These are phyloP conservation scores for Pleurotus tuoliensis DNA, from an alignment of 768 basidiomycete species.

Conservation along the genomic window DNA sequence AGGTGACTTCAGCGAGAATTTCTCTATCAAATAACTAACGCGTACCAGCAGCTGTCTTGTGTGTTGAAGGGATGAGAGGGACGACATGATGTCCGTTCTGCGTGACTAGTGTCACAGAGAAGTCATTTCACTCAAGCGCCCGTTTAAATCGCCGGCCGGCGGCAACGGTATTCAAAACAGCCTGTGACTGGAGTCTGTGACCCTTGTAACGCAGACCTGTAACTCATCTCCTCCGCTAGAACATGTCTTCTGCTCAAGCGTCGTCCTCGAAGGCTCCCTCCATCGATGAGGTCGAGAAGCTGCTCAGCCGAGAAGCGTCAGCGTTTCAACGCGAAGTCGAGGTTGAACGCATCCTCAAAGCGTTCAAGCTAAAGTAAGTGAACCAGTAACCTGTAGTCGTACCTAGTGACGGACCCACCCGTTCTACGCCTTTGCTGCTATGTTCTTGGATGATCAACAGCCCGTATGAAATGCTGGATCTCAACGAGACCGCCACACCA, in stretches of 20 bases:
- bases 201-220: neutral
- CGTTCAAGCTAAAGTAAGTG: slow-evolving; percentile 93
- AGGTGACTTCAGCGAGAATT: too few relatives aligned
- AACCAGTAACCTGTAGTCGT: neutral
- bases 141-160: neutral
- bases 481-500: slow-evolving; percentile 63
- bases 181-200: neutral
- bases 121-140: neutral
- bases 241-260: slow-evolving; percentile 6
- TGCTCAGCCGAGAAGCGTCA: slow-evolving; percentile 75
- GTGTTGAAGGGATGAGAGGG: neutral
- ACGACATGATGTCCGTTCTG: neutral
- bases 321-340: slow-evolving; percentile 86
- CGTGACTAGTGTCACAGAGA: neutral
- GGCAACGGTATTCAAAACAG: neutral
- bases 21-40: neutral
- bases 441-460: slow-evolving; percentile 33
- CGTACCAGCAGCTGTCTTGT: neutral
- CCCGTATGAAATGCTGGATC: slow-evolving; percentile 91
- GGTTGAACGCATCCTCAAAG: slow-evolving; percentile 86
- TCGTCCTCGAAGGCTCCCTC: slow-evolving; percentile 14
- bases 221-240: slow-evolving; percentile 2
- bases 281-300: slow-evolving; percentile 70
- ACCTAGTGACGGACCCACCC: neutral
- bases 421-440: neutral